phyloP scores from a whole-genome alignment of 305 asterid species.

The Caryopteris hybrid region DNA sequence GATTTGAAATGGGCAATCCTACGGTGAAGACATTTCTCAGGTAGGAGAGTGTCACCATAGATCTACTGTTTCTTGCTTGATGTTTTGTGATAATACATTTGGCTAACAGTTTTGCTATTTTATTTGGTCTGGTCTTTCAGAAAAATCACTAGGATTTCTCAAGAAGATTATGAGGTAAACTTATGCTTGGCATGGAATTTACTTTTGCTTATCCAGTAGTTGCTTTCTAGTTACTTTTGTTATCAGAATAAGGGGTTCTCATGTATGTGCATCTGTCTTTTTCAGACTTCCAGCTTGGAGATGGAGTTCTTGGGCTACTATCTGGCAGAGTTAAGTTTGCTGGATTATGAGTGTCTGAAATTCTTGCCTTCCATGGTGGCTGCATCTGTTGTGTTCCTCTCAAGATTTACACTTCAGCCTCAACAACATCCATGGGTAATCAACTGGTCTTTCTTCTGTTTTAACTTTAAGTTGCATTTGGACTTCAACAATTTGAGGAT shows the following conservation, averaged over 20 bases:
- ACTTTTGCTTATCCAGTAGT: neutral
- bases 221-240: neutral
- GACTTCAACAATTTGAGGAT: neutral
- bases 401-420: slow-evolving; percentile 69
- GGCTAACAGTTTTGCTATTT: slow-evolving; percentile 6
- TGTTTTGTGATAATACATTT: neutral
- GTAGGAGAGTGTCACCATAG: slow-evolving; percentile 23
- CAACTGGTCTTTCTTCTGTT: neutral
- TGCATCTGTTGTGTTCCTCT: slow-evolving; percentile 68
- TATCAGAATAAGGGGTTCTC: slow-evolving; percentile 7
- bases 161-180: slow-evolving; percentile 49
- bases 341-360: slow-evolving; percentile 68
- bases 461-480: neutral
- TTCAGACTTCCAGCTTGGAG: slow-evolving; percentile 48
- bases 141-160: slow-evolving; percentile 48
- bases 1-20: slow-evolving; percentile 83
- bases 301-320: slow-evolving; percentile 83
- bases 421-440: slow-evolving; percentile 75
- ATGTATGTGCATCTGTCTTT: neutral
- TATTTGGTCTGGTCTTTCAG: slow-evolving; percentile 34
- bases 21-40: slow-evolving; percentile 73
- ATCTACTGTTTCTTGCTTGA: neutral
- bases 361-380: slow-evolving; percentile 84
- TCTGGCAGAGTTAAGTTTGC: slow-evolving; percentile 74
- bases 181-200: neutral